phyloP scores from a whole-genome alignment of 768 basidiomycete genomes.

The Xerocomellus intermedius region DNA sequence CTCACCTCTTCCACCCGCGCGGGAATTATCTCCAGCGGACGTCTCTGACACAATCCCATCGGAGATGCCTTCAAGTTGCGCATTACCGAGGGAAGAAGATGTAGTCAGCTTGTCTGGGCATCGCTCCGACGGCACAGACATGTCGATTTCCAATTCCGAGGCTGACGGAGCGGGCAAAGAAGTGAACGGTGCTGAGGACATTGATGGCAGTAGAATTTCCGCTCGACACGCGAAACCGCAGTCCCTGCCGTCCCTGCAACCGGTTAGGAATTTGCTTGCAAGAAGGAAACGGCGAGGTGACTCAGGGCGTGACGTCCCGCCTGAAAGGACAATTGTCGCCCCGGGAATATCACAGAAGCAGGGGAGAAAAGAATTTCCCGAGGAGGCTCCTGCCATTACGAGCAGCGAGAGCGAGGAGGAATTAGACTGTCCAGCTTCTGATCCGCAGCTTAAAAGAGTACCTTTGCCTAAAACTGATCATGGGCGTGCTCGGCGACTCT shows the following conservation, averaged over 20 bases:
- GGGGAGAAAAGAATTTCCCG: background rate
- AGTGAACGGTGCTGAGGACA: background rate
- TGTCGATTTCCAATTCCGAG: slow-evolving; percentile 9
- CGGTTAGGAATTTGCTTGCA: slow-evolving; percentile 12
- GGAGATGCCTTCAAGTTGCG: background rate
- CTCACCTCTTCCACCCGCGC: background rate
- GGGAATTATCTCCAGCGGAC: background rate
- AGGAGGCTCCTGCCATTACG: slow-evolving; percentile 14
- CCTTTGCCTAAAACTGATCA: slow-evolving; percentile 33
- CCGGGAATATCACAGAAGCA: slow-evolving; percentile 7
- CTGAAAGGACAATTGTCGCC: background rate
- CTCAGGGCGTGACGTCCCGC: slow-evolving; percentile 1
- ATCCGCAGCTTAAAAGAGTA: slow-evolving; percentile 28
- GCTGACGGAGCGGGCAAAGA: background rate
- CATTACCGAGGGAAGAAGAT: background rate
- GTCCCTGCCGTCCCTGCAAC: slow-evolving; percentile 8
- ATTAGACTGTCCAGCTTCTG: slow-evolving; percentile 10
- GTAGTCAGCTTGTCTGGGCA: background rate
- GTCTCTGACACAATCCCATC: background rate
- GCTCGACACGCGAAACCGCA: background rate
- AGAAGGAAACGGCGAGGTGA: slow-evolving; percentile 8
- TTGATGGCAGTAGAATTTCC: background rate
- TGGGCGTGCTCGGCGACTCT: slow-evolving; percentile 33
- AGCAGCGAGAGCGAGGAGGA: slow-evolving; percentile 16
- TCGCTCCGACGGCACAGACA: background rate